Evolutionary conservation across 2,329 filamentous ascomycete species (phyloP), one percentile per base, ranked within the genome.

Genomic region (Diaporthe humulicola): DNA sequence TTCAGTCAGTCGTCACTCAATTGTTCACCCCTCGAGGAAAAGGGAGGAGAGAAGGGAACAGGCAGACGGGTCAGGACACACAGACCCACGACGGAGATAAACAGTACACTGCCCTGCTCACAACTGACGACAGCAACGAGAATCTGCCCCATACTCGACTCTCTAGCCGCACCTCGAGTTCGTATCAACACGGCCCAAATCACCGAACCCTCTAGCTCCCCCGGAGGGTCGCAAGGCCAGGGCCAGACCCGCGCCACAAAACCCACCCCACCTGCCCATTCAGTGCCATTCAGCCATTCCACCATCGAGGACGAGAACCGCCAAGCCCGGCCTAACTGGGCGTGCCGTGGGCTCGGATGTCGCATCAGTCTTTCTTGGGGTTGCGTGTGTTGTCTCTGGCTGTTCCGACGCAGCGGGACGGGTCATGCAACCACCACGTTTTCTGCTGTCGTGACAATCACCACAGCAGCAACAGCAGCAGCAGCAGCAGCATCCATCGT

Each of bases 201-300:
- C 48, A 69, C 64, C 64, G 64, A 69, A 69, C 48, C 64, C 64
- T 69, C n/a, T n/a, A n/a, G n/a, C n/a, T n/a, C 64, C 48, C 19
- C 64, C 30, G 22, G n/a, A 19, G 14, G 22, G 30, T 40, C 33
- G 28, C 19, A 25, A 69, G 64, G 22, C 64, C 64, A 40, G 33
- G 45, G 64, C 64, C 64, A 67, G 64, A 69, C 64, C 64, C 54
- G 33, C 64, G 64, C 64, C 48, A 69, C 64, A 69, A 38, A 50
- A 67, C 33, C 45, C 40, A 64, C 25, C 38, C 38, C 38, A 38
- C 6, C 38, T 33, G 3, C 38, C 15, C 56, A n/a, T 33, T 12
- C 30, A n/a, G 30, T 9, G 2, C 30, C 54, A 36, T 57, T 36
- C 19, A 17, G 36, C 54, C 57, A 42, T 12, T n/a, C n/a, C n/a